Evolutionary conservation across 495 filamentous ascomycete genomes (phyloP).

Genomic region (Podospora appendiculata): DNA sequence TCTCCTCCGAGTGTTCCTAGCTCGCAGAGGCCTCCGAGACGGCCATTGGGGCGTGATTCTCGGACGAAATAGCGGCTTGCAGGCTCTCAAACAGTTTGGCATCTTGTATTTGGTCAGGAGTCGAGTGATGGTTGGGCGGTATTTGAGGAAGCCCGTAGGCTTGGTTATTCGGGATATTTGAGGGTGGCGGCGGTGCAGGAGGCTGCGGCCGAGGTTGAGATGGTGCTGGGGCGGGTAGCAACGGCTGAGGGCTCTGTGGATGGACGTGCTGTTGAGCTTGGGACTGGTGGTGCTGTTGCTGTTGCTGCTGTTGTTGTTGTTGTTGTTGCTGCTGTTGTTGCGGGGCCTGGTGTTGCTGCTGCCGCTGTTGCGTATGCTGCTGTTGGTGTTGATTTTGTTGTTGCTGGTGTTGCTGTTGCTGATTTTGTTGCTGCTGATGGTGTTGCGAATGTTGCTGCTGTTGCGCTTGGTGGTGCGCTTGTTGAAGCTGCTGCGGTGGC

Average conservation of each 20-base stretch:
- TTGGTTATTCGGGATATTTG: not conserved
- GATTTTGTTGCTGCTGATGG: conserved; percentile 7
- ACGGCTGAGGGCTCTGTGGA: not conserved
- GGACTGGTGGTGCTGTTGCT: conserved; percentile 1
- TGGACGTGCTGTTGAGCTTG: not conserved
- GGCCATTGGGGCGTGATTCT: not conserved
- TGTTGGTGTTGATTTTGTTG: conserved; percentile 5
- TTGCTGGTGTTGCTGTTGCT: conserved; percentile 7
- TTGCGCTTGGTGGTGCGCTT: conserved; percentile 5
- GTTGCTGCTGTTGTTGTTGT: conserved; percentile 6
- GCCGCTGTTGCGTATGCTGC: conserved; percentile 1
- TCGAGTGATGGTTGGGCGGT: conserved; percentile 20
- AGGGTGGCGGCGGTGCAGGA: not conserved
- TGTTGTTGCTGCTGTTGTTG: conserved; percentile 2
- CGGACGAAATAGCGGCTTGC: conserved; percentile 12
- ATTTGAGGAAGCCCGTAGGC: conserved; percentile 8
- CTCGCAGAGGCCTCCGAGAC: not conserved
- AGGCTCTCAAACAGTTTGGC: conserved; percentile 14
- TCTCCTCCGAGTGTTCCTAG: not conserved
- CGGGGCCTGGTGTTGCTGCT: conserved; percentile 1
- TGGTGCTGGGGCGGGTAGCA: conserved; percentile 1
- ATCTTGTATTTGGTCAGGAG: conserved; percentile 19
- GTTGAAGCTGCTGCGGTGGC: conserved; percentile 5
- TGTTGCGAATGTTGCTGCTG: conserved; percentile 10
- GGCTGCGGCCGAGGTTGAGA: not conserved